These are phyloP conservation scores for Pouteria campechiana DNA, from an alignment of 179 eudicot genomes.

Conservation along the genomic window DNA sequence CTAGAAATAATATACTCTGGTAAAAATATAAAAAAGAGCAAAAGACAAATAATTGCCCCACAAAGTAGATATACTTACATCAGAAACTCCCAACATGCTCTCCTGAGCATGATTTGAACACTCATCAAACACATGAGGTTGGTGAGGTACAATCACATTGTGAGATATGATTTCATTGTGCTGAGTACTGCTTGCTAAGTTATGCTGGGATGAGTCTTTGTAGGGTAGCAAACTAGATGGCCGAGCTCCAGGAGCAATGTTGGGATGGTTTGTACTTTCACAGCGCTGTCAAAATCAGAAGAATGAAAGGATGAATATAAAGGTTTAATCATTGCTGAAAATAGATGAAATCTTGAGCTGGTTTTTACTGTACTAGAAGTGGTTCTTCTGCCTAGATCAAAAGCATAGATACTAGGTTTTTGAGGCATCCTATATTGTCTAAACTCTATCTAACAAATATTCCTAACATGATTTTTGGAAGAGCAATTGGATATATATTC, in stretches of 20 bases:
- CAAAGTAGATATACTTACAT: conserved; percentile 14
- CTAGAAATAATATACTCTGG: neutral
- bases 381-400: too few relatives aligned
- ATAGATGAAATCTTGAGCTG: too few relatives aligned
- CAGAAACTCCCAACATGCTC: conserved; percentile 15
- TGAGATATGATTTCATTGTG: conserved; percentile 13
- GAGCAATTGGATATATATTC: too few relatives aligned
- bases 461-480: too few relatives aligned
- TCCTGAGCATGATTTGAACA: conserved; percentile 12
- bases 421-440: too few relatives aligned
- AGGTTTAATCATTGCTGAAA: too few relatives aligned
- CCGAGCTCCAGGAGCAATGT: conserved; percentile 6
- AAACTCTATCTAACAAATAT: too few relatives aligned
- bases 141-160: conserved; percentile 11
- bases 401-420: too few relatives aligned
- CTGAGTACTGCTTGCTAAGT: conserved; percentile 7
- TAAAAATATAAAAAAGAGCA: conserved; percentile 7
- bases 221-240: conserved; percentile 14
- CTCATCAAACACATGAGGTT: conserved; percentile 9
- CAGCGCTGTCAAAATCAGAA: too few relatives aligned
- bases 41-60: neutral
- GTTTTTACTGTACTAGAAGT: too few relatives aligned
- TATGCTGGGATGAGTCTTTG: conserved; percentile 14
- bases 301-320: too few relatives aligned
- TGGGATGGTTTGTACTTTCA: conserved; percentile 11